phyloP scores from a whole-genome alignment of 176 grass and related monocot species.

The Elymus sibiricus region DNA sequence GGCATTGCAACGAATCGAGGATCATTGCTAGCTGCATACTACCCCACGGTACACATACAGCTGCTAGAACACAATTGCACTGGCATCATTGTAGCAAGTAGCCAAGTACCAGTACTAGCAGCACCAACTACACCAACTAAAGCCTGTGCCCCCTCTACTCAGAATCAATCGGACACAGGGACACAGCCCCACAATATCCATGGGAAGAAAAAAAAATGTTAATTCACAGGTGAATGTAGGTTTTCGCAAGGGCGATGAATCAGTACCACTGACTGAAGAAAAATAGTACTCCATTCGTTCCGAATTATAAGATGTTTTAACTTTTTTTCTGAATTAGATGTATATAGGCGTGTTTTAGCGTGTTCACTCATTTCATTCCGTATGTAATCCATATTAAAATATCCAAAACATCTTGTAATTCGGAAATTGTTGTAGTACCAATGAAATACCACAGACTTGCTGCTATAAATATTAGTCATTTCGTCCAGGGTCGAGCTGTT shows the following conservation, averaged over 20 bases:
- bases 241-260: neutral
- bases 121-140: constrained; percentile 17
- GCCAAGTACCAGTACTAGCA: neutral
- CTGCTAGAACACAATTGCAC: neutral
- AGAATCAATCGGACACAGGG: neutral
- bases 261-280: neutral
- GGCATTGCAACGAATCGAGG: neutral
- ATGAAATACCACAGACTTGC: neutral
- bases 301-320: too few relatives aligned
- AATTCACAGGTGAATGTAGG: neutral
- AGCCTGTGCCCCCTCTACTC: neutral
- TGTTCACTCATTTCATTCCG: too few relatives aligned
- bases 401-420: too few relatives aligned
- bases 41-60: neutral
- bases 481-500: too few relatives aligned
- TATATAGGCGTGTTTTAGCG: too few relatives aligned
- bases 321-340: too few relatives aligned
- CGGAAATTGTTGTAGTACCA: too few relatives aligned
- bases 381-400: too few relatives aligned
- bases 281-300: too few relatives aligned
- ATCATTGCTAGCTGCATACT: neutral
- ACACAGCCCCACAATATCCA: neutral
- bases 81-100: neutral
- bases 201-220: neutral
- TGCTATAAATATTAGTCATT: too few relatives aligned